A percentile compares a stretch with the other conserved stretches of the same genome.
These are phyloP conservation scores for Cruciata laevipes DNA, from an alignment of 257 asterid genomes.

Conservation along the genomic window DNA sequence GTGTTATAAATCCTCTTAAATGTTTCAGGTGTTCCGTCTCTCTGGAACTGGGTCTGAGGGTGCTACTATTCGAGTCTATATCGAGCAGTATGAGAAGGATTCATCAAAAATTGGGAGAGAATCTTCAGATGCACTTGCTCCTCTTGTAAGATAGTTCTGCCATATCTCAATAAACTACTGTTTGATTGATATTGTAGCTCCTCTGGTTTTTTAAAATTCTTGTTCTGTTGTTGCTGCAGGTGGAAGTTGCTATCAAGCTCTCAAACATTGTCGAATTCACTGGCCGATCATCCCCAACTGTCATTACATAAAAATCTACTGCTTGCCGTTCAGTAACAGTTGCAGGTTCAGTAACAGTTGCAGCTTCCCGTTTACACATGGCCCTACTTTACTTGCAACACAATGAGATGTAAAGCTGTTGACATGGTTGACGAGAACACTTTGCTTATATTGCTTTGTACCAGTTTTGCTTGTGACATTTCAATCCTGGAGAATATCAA, in stretches of 20 bases:
- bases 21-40: slow-evolving; percentile 83
- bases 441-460: background rate
- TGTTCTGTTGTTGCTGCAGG: slow-evolving; percentile 33
- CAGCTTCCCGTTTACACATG: background rate
- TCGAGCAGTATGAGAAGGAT: slow-evolving; percentile 88
- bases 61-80: slow-evolving; percentile 92
- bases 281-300: slow-evolving; percentile 88
- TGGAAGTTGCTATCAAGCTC: slow-evolving; percentile 85
- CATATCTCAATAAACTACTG: background rate
- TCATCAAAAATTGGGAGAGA: slow-evolving; percentile 78
- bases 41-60: slow-evolving; percentile 99
- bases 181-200: background rate
- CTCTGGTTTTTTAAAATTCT: slow-evolving; percentile 6
- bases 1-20: background rate
- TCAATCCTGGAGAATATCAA: background rate
- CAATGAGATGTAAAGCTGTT: slow-evolving; percentile 5
- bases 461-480: slow-evolving; percentile 7
- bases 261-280: slow-evolving; percentile 89
- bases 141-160: slow-evolving; percentile 42
- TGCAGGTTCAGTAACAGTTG: background rate
- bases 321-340: background rate
- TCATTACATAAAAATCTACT: slow-evolving; percentile 48
- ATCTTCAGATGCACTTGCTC: slow-evolving; percentile 82
- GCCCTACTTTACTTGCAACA: background rate
- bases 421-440: slow-evolving; percentile 9